These are phyloP conservation scores for Pyricularia grisea DNA, from an alignment of 2,329 filamentous ascomycete genomes.

Conservation along the genomic window DNA sequence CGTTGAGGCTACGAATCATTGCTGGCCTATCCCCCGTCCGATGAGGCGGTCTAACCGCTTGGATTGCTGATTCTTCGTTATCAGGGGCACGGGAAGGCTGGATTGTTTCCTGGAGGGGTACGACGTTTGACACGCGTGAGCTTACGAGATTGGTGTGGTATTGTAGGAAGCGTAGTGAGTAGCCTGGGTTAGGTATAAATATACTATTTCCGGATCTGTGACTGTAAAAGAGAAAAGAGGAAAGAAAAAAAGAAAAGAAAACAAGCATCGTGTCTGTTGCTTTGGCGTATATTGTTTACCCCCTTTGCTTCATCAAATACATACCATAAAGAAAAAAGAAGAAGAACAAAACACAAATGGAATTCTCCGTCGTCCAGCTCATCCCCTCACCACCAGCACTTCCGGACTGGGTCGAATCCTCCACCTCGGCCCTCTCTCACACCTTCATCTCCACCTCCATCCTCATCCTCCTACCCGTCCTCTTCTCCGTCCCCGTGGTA, in stretches of 20 bases:
- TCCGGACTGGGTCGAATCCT: not conserved
- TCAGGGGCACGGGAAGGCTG: not conserved
- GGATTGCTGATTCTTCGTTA: not conserved
- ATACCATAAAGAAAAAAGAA: not conserved
- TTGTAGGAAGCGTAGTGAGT: not conserved
- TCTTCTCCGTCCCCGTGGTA: not conserved
- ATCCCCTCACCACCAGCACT: not conserved
- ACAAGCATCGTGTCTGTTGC: too few relatives aligned
- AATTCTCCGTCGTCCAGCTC: not conserved
- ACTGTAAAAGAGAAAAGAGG: too few relatives aligned
- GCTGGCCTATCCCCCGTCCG: not conserved
- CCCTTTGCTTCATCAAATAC: not conserved
- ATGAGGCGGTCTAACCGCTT: not conserved
- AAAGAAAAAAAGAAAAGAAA: too few relatives aligned
- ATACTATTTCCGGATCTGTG: not conserved
- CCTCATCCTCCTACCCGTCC: not conserved
- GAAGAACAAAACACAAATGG: not conserved
- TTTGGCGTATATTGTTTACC: too few relatives aligned
- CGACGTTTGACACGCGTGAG: not conserved
- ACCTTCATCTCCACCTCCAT: not conserved
- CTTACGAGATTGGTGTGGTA: not conserved
- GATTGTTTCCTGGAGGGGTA: not conserved
- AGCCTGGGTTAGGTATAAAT: not conserved
- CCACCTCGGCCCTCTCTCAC: not conserved
- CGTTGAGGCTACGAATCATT: not conserved